A percentile compares a stretch with the other conserved stretches of the same genome.
Evolutionary conservation across 192 early-diverging fungal species (phyloP).

Genomic region (Coemansia sp.): DNA sequence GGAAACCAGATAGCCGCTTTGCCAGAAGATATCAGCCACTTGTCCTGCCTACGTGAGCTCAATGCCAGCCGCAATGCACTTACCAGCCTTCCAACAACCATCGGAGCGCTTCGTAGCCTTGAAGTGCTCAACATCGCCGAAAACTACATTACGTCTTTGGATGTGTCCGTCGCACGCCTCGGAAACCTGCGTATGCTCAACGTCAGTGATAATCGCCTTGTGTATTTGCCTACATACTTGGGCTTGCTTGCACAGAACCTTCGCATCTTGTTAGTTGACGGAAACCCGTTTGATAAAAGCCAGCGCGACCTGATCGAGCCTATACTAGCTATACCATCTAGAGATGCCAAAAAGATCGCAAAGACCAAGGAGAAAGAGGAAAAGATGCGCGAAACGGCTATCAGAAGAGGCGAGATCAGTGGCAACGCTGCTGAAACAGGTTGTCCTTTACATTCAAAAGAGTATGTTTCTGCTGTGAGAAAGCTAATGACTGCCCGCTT

Average conservation of each 20-base stretch:
- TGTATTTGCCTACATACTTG: slow-evolving; percentile 30
- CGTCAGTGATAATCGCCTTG: slow-evolving; percentile 48
- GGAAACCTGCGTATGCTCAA: slow-evolving; percentile 44
- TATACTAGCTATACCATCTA: slow-evolving; percentile 26
- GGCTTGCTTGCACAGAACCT: slow-evolving; percentile 45
- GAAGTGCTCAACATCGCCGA: slow-evolving; percentile 47
- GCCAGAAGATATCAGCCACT: slow-evolving; percentile 41
- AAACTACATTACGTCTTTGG: slow-evolving; percentile 36
- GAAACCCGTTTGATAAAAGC: slow-evolving; percentile 46
- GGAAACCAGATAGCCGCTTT: slow-evolving; percentile 38
- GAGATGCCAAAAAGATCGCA: slow-evolving; percentile 20
- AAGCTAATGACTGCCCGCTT: slow-evolving; percentile 33
- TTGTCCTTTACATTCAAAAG: slow-evolving; percentile 21
- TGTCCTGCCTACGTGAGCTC: slow-evolving; percentile 42
- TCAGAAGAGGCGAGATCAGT: slow-evolving; percentile 7
- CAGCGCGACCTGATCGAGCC: slow-evolving; percentile 36
- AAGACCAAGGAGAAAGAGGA: slow-evolving; percentile 25
- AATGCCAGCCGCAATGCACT: slow-evolving; percentile 44
- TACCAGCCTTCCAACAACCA: slow-evolving; percentile 26
- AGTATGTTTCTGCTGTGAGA: slow-evolving; percentile 27
- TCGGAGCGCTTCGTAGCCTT: slow-evolving; percentile 38
- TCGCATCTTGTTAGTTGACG: slow-evolving; percentile 38
- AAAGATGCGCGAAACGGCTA: slow-evolving; percentile 17
- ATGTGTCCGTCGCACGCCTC: slow-evolving; percentile 34
- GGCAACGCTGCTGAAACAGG: background rate